A percentile compares a stretch with the other conserved stretches of the same genome.
Conservation (phyloP, 495 filamentous ascomycete genomes). For the Penicillium antarcticum region DNA sequence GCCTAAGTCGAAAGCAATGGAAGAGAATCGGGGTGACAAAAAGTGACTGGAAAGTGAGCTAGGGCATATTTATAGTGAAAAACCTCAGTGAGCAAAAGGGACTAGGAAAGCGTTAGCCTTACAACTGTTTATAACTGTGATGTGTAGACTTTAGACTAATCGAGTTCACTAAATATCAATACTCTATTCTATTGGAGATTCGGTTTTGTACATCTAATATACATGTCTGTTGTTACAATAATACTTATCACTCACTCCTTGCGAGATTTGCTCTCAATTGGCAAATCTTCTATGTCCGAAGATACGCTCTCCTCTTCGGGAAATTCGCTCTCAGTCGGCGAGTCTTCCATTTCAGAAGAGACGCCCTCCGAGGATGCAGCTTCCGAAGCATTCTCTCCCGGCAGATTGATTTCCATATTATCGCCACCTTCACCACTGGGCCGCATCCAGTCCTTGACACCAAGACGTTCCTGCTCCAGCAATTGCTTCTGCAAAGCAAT, state of each 20-base stretch:
- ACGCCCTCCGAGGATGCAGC: not conserved
- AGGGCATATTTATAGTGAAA: no score
- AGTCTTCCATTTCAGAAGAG: not conserved
- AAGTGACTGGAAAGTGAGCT: no score
- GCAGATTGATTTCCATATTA: conserved; percentile 5
- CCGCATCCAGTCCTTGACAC: conserved; percentile 14
- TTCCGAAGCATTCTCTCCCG: conserved; percentile 6
- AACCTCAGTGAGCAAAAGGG: no score
- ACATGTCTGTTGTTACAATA: conserved; percentile 8
- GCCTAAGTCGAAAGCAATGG: no score
- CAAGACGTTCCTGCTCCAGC: conserved; percentile 21
- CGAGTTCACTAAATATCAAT: no score
- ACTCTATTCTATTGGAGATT: not conserved
- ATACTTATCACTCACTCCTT: not conserved
- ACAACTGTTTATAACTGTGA: no score
- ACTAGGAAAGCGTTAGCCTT: no score
- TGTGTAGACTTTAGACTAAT: no score
- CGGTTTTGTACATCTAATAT: conserved; percentile 19
- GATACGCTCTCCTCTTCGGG: not conserved
- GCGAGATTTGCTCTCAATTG: not conserved
- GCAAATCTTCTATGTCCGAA: not conserved
- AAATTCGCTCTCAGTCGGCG: not conserved
- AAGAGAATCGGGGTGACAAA: no score
- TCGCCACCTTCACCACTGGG: conserved; percentile 15
- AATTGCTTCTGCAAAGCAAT: conserved; percentile 41